Conservation (phyloP, 352 stramenopile genomes). For the Phytophthora sp. region DNA sequence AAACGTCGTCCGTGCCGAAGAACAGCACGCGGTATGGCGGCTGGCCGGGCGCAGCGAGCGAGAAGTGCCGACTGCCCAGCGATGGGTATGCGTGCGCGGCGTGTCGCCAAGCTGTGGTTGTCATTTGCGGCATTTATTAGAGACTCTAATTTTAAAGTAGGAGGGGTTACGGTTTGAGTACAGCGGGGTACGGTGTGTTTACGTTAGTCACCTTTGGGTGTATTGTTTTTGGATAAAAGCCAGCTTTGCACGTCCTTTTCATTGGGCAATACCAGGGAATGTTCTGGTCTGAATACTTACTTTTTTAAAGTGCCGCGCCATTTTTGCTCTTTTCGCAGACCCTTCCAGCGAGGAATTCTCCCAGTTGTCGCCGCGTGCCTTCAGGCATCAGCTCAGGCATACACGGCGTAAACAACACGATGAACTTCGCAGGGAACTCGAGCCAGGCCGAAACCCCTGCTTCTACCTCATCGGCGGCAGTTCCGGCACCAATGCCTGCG, state of each 20-base stretch:
- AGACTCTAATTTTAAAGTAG: background rate
- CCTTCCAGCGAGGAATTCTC: background rate
- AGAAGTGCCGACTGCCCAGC: slow-evolving; percentile 33
- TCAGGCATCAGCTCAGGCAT: background rate
- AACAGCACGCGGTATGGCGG: slow-evolving; percentile 74
- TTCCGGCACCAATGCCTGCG: background rate
- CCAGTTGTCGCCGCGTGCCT: background rate
- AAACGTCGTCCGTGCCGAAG: slow-evolving; percentile 88
- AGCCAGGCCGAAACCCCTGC: background rate
- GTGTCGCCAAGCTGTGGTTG: slow-evolving; percentile 3
- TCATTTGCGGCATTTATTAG: slow-evolving; percentile 8
- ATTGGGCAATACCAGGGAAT: slow-evolving; percentile 9
- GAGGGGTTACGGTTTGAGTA: slow-evolving; percentile 2
- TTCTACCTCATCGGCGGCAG: background rate
- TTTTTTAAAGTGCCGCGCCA: background rate
- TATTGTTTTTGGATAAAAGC: background rate
- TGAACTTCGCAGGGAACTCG: slow-evolving; percentile 12
- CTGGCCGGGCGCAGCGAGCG: slow-evolving; percentile 33
- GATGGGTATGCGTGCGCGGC: slow-evolving; percentile 6
- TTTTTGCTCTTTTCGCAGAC: slow-evolving; percentile 1
- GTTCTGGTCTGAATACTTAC: slow-evolving; percentile 24
- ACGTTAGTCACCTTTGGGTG: background rate
- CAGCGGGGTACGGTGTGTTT: background rate
- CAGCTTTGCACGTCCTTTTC: background rate
- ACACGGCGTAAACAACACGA: background rate